Base-by-base conservation (phyloP, 306 rosid genomes). In the Malus fusca region DNA sequence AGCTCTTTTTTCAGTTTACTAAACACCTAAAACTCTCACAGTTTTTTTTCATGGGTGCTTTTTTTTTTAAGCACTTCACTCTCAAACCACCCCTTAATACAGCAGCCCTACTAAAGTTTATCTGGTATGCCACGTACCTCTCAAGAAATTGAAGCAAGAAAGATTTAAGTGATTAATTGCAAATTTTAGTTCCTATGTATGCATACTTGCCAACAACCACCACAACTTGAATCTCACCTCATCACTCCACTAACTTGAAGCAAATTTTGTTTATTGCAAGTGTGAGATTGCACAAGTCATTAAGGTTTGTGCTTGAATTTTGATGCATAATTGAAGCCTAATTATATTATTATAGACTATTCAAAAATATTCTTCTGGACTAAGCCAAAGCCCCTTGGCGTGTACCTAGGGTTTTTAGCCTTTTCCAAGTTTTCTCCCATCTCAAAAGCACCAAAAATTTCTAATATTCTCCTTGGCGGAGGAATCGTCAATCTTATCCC, bases 391-490 rank as follows among this genome's bases (percentile, higher is more conserved):
- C 21, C 65, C 52, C 26, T 82, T 77, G 88, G 78, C 68, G 75
- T 76, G 81, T 85, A 66, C 68, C 62, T 71, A 66, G 74, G 68
- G 79, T 55, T 70, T 51, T 71, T 79, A 65, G 79, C 69, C 53
- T 70, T 74, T 69, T 2, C 15, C 77, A 52, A 53, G 37, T 31
- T 56, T 82, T 60, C 82, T 75, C 69, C 66, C 68, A 21, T 46
- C 66, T 52, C 59, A 69, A 84, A 82, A 79, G 85, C 78, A 77
- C 66, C 78, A 46, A 61, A 82, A 75, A 37, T 6, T 74, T 79
- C 75, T 65, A 80, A 78, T 81, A 81, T 84, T 79, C 86, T 53
- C 81, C 55, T 18, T 56, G 88, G 88, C 79, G 90, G 85, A 68
- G 72, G 82, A 79, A 84, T 84, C 82, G 75, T 73, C 82, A 82